These are phyloP conservation scores for Auricularia heimuer DNA, from an alignment of 768 basidiomycete species.

Conservation along the genomic window DNA sequence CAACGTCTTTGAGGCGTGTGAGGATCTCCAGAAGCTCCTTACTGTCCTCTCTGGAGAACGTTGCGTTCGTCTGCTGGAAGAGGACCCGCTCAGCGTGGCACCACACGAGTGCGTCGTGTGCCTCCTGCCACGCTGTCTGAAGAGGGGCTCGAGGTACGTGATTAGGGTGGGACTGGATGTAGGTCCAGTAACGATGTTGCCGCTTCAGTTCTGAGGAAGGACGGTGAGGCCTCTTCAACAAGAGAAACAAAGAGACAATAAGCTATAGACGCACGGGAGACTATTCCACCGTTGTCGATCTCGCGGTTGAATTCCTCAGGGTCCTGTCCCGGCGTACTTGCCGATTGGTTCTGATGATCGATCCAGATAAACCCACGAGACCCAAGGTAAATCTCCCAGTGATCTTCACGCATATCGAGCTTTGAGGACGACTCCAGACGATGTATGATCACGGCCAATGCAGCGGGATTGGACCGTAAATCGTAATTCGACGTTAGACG, in stretches of 20 bases:
- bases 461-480: background rate
- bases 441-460: no score
- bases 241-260: background rate
- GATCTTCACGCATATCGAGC: background rate
- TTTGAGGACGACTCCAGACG: no score
- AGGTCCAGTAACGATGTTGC: background rate
- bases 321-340: background rate
- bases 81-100: background rate
- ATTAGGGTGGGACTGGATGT: background rate
- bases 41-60: background rate
- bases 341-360: background rate
- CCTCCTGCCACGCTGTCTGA: background rate
- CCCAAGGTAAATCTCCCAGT: background rate
- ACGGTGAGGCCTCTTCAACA: background rate
- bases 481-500: background rate
- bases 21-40: background rate
- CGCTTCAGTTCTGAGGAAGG: background rate
- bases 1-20: background rate
- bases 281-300: background rate
- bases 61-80: background rate
- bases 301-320: background rate
- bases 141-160: background rate
- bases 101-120: background rate
- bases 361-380: background rate
- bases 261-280: background rate